Evolutionary conservation across 805 yeast genomes (phyloP).

Genomic region (Barnettozyma botsteinii): DNA sequence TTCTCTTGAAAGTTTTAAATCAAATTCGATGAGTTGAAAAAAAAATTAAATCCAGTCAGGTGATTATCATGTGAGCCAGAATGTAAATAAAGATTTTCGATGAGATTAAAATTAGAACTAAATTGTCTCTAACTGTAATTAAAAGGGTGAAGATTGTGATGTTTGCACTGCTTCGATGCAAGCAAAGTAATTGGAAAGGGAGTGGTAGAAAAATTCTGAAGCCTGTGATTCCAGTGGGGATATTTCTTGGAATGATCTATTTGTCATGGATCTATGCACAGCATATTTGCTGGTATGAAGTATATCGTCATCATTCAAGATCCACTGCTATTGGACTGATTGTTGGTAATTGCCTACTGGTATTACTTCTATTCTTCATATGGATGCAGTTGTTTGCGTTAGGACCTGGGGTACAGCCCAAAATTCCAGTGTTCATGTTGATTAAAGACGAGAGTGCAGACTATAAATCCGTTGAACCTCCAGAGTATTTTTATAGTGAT

Average conservation of each 20-base stretch:
- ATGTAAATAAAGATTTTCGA: no score
- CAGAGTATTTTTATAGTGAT: conserved; percentile 62
- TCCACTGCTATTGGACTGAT: conserved; percentile 30
- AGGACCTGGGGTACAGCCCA: conserved; percentile 57
- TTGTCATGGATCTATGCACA: conserved; percentile 23
- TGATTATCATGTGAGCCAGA: neutral
- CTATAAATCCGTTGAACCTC: conserved; percentile 35
- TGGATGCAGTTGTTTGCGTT: conserved; percentile 41
- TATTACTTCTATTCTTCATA: conserved; percentile 24
- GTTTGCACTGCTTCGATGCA: neutral
- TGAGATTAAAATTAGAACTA: no score
- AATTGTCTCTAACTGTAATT: no score
- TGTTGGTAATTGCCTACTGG: conserved; percentile 25
- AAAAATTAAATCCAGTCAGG: neutral
- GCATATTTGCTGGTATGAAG: conserved; percentile 27
- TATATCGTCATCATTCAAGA: conserved; percentile 21
- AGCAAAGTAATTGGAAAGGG: neutral
- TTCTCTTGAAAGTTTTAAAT: no score
- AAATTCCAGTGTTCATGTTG: conserved; percentile 32
- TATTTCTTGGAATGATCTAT: conserved; percentile 12
- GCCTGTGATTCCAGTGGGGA: conserved; percentile 9
- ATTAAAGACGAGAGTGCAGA: conserved; percentile 20
- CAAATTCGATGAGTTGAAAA: conserved; percentile 1
- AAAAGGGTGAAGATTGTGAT: no score
- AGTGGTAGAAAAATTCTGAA: neutral